Conservation (phyloP, 768 basidiomycete species). For the Amanita fuliginea region DNA sequence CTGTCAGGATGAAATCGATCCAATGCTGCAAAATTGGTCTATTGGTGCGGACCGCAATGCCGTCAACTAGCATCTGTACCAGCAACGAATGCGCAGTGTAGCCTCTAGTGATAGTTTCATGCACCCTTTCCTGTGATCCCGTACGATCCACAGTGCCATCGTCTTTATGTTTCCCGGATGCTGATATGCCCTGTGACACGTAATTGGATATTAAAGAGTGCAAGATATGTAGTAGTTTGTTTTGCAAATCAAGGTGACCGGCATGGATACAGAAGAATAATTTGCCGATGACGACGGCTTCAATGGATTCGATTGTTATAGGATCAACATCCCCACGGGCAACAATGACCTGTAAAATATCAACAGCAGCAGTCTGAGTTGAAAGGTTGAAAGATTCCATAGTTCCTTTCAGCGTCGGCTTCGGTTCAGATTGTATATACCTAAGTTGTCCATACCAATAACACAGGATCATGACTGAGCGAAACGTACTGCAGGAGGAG, state of each 20-base stretch:
- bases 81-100: slow-evolving; percentile 63
- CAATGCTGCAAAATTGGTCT: slow-evolving; percentile 85
- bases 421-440: slow-evolving; percentile 72
- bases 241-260: slow-evolving; percentile 73
- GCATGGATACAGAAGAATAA: slow-evolving; percentile 66
- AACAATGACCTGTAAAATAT: slow-evolving; percentile 74
- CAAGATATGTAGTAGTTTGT: slow-evolving; percentile 84
- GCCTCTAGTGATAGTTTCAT: slow-evolving; percentile 16
- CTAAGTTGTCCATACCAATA: slow-evolving; percentile 23
- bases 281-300: slow-evolving; percentile 63
- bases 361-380: slow-evolving; percentile 68
- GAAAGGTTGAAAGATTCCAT: slow-evolving; percentile 53
- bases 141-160: slow-evolving; percentile 22
- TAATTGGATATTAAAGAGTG: slow-evolving; percentile 57
- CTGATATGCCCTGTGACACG: slow-evolving; percentile 19
- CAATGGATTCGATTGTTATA: slow-evolving; percentile 47
- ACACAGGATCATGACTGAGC: slow-evolving; percentile 9
- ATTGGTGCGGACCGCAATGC: slow-evolving; percentile 58
- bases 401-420: slow-evolving; percentile 25
- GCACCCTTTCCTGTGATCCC: slow-evolving; percentile 20
- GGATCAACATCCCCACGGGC: slow-evolving; percentile 72
- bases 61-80: slow-evolving; percentile 72
- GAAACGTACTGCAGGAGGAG: slow-evolving; percentile 53
- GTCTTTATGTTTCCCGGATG: slow-evolving; percentile 15
- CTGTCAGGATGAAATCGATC: slow-evolving; percentile 93